Evolutionary conservation across 805 yeast species (phyloP).

Genomic region (Candida easanensis): DNA sequence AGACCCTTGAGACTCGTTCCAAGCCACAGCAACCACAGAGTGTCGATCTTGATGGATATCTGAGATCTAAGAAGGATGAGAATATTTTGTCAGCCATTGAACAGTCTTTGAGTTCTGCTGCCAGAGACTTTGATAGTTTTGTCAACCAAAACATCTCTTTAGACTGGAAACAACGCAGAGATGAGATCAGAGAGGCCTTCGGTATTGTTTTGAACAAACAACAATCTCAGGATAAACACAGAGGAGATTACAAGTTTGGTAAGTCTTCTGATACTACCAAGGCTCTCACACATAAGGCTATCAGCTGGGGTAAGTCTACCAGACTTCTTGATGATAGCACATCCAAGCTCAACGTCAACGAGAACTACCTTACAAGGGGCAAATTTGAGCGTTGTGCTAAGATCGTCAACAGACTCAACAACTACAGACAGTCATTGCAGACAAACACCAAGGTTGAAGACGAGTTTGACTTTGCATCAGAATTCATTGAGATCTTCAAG

Average conservation of each 20-base stretch:
- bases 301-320: constrained; percentile 32
- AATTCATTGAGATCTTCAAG: constrained; percentile 58
- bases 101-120: constrained; percentile 67
- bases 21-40: constrained; percentile 19
- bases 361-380: constrained; percentile 39
- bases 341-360: constrained; percentile 42
- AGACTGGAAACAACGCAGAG: constrained; percentile 83
- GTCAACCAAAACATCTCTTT: constrained; percentile 68
- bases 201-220: constrained; percentile 48
- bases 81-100: constrained; percentile 81
- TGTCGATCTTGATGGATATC: constrained; percentile 57
- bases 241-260: constrained; percentile 12
- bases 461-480: constrained; percentile 55
- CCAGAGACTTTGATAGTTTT: constrained; percentile 78
- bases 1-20: constrained; percentile 28
- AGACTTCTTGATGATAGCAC: constrained; percentile 30
- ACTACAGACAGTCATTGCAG: constrained; percentile 51
- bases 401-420: constrained; percentile 67
- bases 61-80: constrained; percentile 74
- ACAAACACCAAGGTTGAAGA: constrained; percentile 14
- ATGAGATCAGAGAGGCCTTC: constrained; percentile 68
- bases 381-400: constrained; percentile 76
- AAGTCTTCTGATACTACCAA: constrained; percentile 3
- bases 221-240: constrained; percentile 13
- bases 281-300: not conserved